Conservation (phyloP, 192 early-diverging fungal species). For the Umbelopsis vinacea region DNA sequence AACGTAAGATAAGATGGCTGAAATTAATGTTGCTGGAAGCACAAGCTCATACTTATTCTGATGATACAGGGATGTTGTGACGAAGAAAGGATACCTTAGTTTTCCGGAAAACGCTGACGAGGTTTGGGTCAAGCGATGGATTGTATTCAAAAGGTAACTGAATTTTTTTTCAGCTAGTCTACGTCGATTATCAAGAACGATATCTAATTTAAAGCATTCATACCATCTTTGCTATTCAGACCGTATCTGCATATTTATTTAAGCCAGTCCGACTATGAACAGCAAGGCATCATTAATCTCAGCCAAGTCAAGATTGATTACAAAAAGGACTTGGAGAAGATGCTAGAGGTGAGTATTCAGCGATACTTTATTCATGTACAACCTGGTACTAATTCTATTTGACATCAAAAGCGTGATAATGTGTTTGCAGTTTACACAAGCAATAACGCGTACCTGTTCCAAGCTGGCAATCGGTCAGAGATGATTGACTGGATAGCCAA, state of each 20-base stretch:
- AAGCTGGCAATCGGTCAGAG: conserved; percentile 59
- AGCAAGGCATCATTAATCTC: conserved; percentile 76
- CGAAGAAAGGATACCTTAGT: conserved; percentile 56
- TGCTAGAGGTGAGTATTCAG: conserved; percentile 54
- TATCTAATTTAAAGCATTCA: too few relatives aligned
- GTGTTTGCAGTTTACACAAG: conserved; percentile 72
- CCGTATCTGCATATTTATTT: conserved; percentile 84
- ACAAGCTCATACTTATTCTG: not conserved
- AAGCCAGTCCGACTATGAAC: conserved; percentile 59
- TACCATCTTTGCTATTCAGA: conserved; percentile 30
- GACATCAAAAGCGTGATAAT: conserved; percentile 44
- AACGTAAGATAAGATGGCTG: conserved; percentile 31
- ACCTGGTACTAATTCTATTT: conserved; percentile 3
- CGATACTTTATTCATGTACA: not conserved
- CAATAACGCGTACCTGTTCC: conserved; percentile 65
- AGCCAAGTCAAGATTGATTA: conserved; percentile 65
- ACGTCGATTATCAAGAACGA: not conserved
- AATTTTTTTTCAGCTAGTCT: not conserved
- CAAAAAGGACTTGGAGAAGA: conserved; percentile 58
- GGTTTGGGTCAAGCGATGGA: conserved; percentile 76
- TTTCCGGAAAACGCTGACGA: conserved; percentile 63
- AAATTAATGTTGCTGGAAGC: too few relatives aligned
- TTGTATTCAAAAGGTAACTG: conserved; percentile 68
- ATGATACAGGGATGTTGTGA: conserved; percentile 48
- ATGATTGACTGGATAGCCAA: conserved; percentile 69